A percentile compares a stretch with the other conserved stretches of the same genome.
phyloP scores from a whole-genome alignment of 1,284 basidiomycete genomes.

The Fereydounia khargensis region DNA sequence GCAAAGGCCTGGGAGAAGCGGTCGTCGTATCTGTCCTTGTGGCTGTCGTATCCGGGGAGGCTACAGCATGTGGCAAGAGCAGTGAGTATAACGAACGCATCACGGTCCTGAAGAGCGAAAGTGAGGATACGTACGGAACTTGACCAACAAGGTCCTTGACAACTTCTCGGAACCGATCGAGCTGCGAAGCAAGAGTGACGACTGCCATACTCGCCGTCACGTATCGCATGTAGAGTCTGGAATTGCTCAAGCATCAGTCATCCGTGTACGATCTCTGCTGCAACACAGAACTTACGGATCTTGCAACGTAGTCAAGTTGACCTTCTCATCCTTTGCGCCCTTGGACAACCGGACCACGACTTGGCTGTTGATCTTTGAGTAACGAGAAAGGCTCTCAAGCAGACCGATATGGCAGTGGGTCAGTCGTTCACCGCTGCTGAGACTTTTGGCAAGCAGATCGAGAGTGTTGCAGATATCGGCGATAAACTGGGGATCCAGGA shows the following conservation, averaged over 20 bases:
- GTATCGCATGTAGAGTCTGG: slow-evolving; percentile 28
- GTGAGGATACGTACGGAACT: slow-evolving; percentile 6
- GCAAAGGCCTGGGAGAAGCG: slow-evolving; percentile 11
- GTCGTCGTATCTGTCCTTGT: slow-evolving; percentile 20
- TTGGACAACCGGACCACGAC: too few relatives aligned
- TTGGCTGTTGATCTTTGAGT: too few relatives aligned
- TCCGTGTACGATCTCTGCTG: too few relatives aligned
- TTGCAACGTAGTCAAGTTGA: slow-evolving; percentile 24
- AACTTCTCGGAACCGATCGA: slow-evolving; percentile 35
- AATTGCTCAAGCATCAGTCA: background rate
- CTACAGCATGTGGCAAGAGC: too few relatives aligned
- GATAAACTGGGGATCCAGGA: slow-evolving; percentile 36
- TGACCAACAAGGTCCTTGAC: slow-evolving; percentile 36
- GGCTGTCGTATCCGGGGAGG: slow-evolving; percentile 24
- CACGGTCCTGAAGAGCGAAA: too few relatives aligned
- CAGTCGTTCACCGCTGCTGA: slow-evolving; percentile 29
- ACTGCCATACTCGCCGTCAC: slow-evolving; percentile 35
- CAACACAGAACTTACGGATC: too few relatives aligned
- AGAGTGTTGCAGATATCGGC: slow-evolving; percentile 35
- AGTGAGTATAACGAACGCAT: too few relatives aligned
- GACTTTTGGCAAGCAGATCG: slow-evolving; percentile 28
- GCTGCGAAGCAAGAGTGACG: slow-evolving; percentile 21
- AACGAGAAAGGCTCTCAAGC: slow-evolving; percentile 25
- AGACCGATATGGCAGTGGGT: slow-evolving; percentile 20
- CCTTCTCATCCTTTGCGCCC: slow-evolving; percentile 2